Base-by-base conservation (phyloP, 441 rosid genomes). In the Geranium incanum region DNA sequence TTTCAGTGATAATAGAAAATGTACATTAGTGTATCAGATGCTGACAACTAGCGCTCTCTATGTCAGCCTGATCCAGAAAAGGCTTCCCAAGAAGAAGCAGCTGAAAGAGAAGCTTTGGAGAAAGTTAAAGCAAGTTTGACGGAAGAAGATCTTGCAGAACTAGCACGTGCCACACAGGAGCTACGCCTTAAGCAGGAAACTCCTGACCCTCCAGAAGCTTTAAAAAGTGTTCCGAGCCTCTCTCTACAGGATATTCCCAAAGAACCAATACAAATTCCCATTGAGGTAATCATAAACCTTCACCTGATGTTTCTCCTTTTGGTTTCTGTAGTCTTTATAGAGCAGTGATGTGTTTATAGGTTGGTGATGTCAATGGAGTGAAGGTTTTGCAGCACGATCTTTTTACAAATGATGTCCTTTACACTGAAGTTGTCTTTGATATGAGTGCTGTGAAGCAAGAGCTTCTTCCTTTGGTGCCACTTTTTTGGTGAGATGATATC, bases 191-290 rank as follows among this genome's bases (percentile, higher is more conserved):
- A 85, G 81, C 97, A 91, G 81, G 97, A 91, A 84, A 91, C 96
- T 76, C 98, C 97, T 69, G 96, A 93, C 48, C 85, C 97, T 76
- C 93, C 93, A 23, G 93, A 91, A 84, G 96, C 95, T 69, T 76
- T 91, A 71, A 87, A 72, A 84, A 69, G 84, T 69, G 93, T 94
- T 72, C 98, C 97, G 39, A 74, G 92, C 83, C 89, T 94, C 28
- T 86, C 83, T 52, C 81, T 94, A 48, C 63, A 67, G 64, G 97
- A 93, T 83, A 93, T 93, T 80, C 92, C 98, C 37, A 93, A 86
- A 81, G 89, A 89, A 85, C 93, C 95, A 71, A 88, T 73, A 36
- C 75, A 15, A 74, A 81, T 89, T 70, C 98, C 97, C 50, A 84
- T 64, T 41, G 92, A 89, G 95, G 98, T 89, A 72, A 74, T n/a